Base-by-base conservation (phyloP, 2,329 filamentous ascomycete species). In the Tolypocladium album region DNA sequence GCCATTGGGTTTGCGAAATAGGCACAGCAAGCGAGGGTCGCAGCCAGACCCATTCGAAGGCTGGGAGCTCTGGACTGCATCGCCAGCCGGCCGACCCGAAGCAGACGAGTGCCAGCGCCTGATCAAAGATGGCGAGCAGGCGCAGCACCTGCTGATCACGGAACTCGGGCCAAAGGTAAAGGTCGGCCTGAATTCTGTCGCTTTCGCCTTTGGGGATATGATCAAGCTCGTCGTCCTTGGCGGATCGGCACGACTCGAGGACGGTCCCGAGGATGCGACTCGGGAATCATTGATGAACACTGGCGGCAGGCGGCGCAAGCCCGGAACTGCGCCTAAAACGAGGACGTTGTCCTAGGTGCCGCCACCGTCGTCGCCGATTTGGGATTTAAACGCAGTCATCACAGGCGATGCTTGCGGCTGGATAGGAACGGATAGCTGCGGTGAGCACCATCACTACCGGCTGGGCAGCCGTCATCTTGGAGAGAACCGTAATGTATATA, bases 171-270 rank as follows among this genome's bases (percentile, higher is more conserved):
- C 88, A 0, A 82, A 88, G 60, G 77, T 79, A 2, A 76, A 77
- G 58, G 74, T 90, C 1, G 88, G 88, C 15, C 79, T 82, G 56
- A 78, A 80, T 55, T 88, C 86, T 57, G 79, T 90, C 3, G 89
- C 84, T 0, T 81, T 92, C 38, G 87, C 82, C 0, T 84, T 92
- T 61, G 89, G 88, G 15, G 89, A 91, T 64, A 78, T 84, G 1
- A 79, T 92, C 67, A 92, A 91, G 72, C 75, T 92, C 57, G 80
- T 92, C 60, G 84, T 82, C 2, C 76, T 88, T 7, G 88, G 72
- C 3, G 70, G 87, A 7, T 80, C 83, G 63, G 87, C 88, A 67
- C 77, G 82, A 39, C 88, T 88, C 65, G 83, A 86, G 52, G 74
- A 67, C 20, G 70, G 71, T 34, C 67, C 66, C 27, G 73, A 67